Evolutionary conservation across 1,284 basidiomycete species (phyloP).

Genomic region (Somion occarium): DNA sequence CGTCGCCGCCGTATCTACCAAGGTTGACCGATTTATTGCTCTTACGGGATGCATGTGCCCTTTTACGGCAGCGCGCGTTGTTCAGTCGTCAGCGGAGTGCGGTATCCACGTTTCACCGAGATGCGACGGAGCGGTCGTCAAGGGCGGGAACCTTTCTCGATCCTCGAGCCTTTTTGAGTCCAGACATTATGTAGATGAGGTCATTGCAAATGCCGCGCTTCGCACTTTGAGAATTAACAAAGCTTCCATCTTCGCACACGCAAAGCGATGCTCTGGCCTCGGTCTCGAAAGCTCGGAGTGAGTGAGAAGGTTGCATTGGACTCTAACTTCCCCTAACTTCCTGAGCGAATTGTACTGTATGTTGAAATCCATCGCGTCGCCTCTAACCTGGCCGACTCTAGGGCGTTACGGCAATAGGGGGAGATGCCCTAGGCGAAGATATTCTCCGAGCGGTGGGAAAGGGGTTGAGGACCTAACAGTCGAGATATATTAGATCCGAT

Average conservation of each 20-base stretch:
- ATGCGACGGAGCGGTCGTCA: slow-evolving; percentile 1
- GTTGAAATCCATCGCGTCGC: too few species aligned
- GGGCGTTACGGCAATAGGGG: background rate
- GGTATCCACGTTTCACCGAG: background rate
- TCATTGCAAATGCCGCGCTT: background rate
- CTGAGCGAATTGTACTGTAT: too few species aligned
- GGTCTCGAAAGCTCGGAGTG: too few species aligned
- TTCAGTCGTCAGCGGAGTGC: background rate
- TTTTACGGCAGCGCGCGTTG: background rate
- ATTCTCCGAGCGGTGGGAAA: background rate
- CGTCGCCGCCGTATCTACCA: background rate
- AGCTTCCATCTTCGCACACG: too few species aligned
- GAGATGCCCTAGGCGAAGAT: background rate
- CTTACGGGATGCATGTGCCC: background rate
- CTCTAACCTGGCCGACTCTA: background rate
- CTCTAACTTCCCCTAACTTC: too few species aligned
- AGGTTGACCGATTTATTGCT: background rate
- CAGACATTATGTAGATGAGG: background rate
- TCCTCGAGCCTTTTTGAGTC: background rate
- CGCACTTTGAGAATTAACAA: too few species aligned
- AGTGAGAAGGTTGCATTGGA: too few species aligned
- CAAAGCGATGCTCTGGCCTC: too few species aligned
- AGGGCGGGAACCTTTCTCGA: background rate
- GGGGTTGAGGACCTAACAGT: background rate
- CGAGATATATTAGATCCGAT: background rate